Evolutionary conservation across 179 eudicot species (phyloP).

Genomic region (Beta corolliflora): DNA sequence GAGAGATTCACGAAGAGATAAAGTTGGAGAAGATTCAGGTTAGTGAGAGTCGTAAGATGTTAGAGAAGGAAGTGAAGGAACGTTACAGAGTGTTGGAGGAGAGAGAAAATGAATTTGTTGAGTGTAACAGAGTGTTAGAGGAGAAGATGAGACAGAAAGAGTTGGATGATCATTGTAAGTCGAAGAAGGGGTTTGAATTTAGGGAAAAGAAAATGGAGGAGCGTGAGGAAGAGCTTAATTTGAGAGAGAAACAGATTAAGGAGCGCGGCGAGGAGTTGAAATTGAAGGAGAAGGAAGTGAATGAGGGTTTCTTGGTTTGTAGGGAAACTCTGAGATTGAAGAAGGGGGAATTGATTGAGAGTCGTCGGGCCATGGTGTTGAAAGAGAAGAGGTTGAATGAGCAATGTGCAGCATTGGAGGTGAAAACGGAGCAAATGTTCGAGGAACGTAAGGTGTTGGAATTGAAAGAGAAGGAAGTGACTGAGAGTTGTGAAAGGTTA

Average conservation of each 20-base stretch:
- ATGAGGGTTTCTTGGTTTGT: constrained; percentile 7
- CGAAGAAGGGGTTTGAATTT: background rate
- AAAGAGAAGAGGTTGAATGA: constrained; percentile 5
- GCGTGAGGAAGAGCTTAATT: background rate
- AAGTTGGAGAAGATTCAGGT: constrained; percentile 12
- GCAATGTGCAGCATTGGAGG: constrained; percentile 16
- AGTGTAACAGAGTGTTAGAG: background rate
- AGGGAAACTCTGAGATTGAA: constrained; percentile 5
- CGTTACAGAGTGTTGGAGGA: background rate
- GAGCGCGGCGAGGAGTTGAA: background rate
- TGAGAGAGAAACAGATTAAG: constrained; percentile 16
- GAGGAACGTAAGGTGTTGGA: background rate
- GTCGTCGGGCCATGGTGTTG: constrained; percentile 18
- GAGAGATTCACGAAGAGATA: constrained; percentile 3
- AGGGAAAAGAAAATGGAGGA: constrained; percentile 15
- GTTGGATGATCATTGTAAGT: background rate
- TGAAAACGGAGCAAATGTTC: background rate
- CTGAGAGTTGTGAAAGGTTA: background rate
- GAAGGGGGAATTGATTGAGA: constrained; percentile 16
- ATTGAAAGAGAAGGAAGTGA: constrained; percentile 9
- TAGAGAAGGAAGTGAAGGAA: background rate
- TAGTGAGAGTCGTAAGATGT: background rate
- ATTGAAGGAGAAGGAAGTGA: background rate
- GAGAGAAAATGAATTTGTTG: constrained; percentile 7
- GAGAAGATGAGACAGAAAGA: constrained; percentile 7